Evolutionary conservation across 371 early-diverging fungal genomes (phyloP), one percentile per base, ranked within the genome.

Genomic region (Mortierella sp.): DNA sequence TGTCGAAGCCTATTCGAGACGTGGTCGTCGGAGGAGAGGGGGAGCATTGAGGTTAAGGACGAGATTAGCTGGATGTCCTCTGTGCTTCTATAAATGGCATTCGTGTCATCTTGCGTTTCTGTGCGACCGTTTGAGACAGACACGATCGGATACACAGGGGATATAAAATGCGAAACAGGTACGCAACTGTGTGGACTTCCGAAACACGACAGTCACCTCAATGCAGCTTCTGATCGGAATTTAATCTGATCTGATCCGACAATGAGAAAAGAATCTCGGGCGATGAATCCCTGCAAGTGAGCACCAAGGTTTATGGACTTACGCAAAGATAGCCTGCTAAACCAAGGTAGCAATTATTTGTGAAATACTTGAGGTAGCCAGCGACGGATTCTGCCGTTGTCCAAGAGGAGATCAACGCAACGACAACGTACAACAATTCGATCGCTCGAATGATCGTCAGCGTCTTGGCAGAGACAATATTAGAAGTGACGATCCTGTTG

Each of bases 251-350:
- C n/a, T n/a, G n/a, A n/a, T n/a, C n/a, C n/a, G n/a, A n/a, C n/a
- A n/a, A n/a, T n/a, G n/a, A n/a, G n/a, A 26, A 56, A 49, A 12
- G n/a, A 9, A 49, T 34, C 37, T 1, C n/a, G n/a, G n/a, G n/a
- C n/a, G n/a, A n/a, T n/a, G n/a, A n/a, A n/a, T n/a, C n/a, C n/a
- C n/a, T n/a, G n/a, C n/a, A 26, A 7, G 30, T 14, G 31, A 23
- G 19, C 12, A 49, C 44, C 15, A 58, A 51, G 15, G 14, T 23
- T 1, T 6, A 21, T 28, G 15, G 37, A 73, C 70, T 73, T 81
- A 86, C 88, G 55, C 85, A 64, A 0, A 83, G 68, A 49, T 87
- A 87, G 2, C 81, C 72, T 60, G 80, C 80, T n/a, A 87, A 73
- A 12, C 88, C 88, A 52, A 84, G 70, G 55, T 72, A 87, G 21